Percentiles rank a stretch among this genome's conserved stretches.
Evolutionary conservation across 352 stramenopile species (phyloP).

Genomic region (Pythium guiyangense): DNA sequence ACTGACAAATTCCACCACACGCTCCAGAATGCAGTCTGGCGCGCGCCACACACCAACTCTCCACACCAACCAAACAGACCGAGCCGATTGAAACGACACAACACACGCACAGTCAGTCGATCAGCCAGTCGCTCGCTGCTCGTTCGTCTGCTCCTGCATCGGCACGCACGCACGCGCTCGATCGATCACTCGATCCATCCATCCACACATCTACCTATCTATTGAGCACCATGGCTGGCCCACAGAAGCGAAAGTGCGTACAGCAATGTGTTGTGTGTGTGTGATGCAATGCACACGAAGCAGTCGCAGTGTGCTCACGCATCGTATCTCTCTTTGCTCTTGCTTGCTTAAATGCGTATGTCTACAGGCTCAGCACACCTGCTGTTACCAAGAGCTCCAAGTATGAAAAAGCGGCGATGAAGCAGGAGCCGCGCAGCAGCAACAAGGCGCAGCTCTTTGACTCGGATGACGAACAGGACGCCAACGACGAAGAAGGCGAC

Average conservation of each 20-base stretch:
- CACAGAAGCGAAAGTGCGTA: constrained; percentile 50
- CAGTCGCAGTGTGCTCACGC: neutral
- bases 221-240: constrained; percentile 30
- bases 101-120: constrained; percentile 3
- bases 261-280: neutral
- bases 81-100: constrained; percentile 12
- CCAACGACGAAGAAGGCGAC: constrained; percentile 33
- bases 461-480: constrained; percentile 52
- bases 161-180: neutral
- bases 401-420: constrained; percentile 74
- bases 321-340: neutral
- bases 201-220: neutral
- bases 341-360: neutral
- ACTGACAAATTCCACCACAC: too few relatives aligned
- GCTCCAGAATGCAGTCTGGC: neutral
- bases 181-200: neutral
- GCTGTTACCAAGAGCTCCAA: constrained; percentile 36
- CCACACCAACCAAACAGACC: constrained; percentile 11
- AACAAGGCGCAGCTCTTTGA: constrained; percentile 63
- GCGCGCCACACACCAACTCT: constrained; percentile 1
- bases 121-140: constrained; percentile 7
- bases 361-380: constrained; percentile 24
- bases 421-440: constrained; percentile 48
- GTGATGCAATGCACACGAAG: neutral
- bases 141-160: neutral